These are phyloP conservation scores for Rusavskia elegans DNA, from an alignment of 495 filamentous ascomycete genomes.

Conservation along the genomic window DNA sequence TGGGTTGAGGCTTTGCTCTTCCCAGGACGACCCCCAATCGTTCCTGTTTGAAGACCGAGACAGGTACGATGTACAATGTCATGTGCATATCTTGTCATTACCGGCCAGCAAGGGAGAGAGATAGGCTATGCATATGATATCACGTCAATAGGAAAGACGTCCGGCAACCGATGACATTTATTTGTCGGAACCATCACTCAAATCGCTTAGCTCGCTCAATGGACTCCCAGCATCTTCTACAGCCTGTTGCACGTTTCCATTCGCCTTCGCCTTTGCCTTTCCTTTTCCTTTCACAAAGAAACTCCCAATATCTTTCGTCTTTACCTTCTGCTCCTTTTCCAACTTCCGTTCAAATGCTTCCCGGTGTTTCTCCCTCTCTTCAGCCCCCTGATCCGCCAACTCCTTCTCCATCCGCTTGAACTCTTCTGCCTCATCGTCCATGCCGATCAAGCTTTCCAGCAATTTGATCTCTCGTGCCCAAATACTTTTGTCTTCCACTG, in stretches of 20 bases:
- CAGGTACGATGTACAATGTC: background rate
- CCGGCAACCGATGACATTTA: background rate
- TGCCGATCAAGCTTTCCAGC: slow-evolving; percentile 73
- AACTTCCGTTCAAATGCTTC: slow-evolving; percentile 60
- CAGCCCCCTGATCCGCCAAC: slow-evolving; percentile 48
- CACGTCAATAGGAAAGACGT: background rate
- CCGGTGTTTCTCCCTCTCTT: slow-evolving; percentile 57
- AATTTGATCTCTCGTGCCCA: slow-evolving; percentile 84
- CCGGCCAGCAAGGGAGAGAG: background rate
- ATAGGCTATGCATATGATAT: background rate
- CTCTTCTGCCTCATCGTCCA: slow-evolving; percentile 51
- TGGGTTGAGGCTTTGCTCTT: background rate
- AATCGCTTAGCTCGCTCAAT: background rate
- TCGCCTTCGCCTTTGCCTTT: slow-evolving; percentile 7
- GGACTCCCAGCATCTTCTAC: background rate
- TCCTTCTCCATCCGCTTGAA: slow-evolving; percentile 48
- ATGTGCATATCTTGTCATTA: background rate
- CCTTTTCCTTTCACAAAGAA: slow-evolving; percentile 1
- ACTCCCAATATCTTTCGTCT: slow-evolving; percentile 6
- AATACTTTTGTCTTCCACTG: slow-evolving; percentile 51
- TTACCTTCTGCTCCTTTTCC: slow-evolving; percentile 13
- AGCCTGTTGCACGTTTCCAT: slow-evolving; percentile 2
- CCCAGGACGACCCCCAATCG: background rate
- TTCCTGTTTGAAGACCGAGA: background rate
- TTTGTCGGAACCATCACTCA: background rate